These are phyloP conservation scores for Mycena venus DNA, from an alignment of 768 basidiomycete species.

Conservation along the genomic window DNA sequence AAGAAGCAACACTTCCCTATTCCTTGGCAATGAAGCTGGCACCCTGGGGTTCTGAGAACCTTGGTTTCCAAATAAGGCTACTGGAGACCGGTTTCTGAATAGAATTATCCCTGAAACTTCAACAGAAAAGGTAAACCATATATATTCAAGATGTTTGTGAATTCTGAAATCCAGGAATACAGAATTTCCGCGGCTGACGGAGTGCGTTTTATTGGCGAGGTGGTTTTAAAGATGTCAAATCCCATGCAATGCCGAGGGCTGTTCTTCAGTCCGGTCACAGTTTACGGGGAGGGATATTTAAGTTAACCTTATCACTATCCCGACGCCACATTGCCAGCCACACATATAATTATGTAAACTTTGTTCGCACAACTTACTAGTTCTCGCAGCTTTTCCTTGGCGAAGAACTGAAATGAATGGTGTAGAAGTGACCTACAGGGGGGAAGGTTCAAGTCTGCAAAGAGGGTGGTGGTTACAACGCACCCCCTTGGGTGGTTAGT, in stretches of 20 bases:
- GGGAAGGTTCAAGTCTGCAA: too few species aligned
- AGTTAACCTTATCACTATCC: slow-evolving; percentile 4
- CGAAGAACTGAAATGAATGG: not conserved
- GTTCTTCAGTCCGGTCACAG: not conserved
- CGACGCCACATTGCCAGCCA: slow-evolving; percentile 4
- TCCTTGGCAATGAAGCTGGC: too few species aligned
- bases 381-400: not conserved
- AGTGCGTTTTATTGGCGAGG: not conserved
- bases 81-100: too few species aligned
- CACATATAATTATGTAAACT: not conserved
- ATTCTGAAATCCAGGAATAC: not conserved
- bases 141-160: not conserved
- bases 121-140: not conserved
- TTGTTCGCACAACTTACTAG: not conserved
- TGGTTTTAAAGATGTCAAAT: slow-evolving; percentile 1
- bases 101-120: not conserved
- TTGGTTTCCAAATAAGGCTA: too few species aligned
- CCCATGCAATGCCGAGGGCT: not conserved
- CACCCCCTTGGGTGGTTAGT: too few species aligned
- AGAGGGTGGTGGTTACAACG: too few species aligned
- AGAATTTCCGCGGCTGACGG: not conserved
- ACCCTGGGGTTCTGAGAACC: too few species aligned
- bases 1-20: too few species aligned
- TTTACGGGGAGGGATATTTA: too few species aligned
- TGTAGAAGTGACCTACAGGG: slow-evolving; percentile 3